A percentile compares a stretch with the other conserved stretches of the same genome.
phyloP scores from a whole-genome alignment of 1,284 basidiomycete species.

The Erythrobasidium hasegawianum region DNA sequence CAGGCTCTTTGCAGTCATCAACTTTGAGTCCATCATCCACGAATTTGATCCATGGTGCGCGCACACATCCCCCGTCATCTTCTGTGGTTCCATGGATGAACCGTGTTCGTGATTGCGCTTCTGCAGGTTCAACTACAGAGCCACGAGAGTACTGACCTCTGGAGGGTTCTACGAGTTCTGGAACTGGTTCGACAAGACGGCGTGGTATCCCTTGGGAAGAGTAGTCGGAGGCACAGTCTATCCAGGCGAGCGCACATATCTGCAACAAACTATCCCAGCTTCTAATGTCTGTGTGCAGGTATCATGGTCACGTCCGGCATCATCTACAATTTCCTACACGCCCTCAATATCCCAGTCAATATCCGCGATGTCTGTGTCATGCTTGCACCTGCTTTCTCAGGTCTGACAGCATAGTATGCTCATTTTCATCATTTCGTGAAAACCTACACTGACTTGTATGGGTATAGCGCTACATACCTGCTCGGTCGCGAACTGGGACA shows the following conservation, averaged over 20 bases:
- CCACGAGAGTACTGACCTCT: constrained; percentile 78
- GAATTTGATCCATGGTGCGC: constrained; percentile 33
- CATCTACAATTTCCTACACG: constrained; percentile 86
- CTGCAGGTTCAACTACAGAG: constrained; percentile 56
- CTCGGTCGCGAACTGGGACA: constrained; percentile 83
- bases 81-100: neutral
- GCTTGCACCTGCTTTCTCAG: constrained; percentile 93
- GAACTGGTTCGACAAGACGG: constrained; percentile 99
- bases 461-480: constrained; percentile 37
- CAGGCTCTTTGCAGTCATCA: constrained; percentile 92
- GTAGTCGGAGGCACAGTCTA: constrained; percentile 98
- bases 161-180: constrained; percentile 95
- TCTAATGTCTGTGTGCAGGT: constrained; percentile 47
- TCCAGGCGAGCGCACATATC: constrained; percentile 56
- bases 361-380: constrained; percentile 97
- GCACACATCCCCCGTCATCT: too few relatives aligned
- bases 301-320: constrained; percentile 96
- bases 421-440: constrained; percentile 40
- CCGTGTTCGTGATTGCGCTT: neutral
- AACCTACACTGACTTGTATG: constrained; percentile 36
- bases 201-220: constrained; percentile 88
- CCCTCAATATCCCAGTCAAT: constrained; percentile 89
- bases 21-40: constrained; percentile 82
- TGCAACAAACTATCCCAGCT: neutral
- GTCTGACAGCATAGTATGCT: constrained; percentile 73